These are phyloP conservation scores for Aspergillus texensis DNA, from an alignment of 2,329 filamentous ascomycete genomes.

Conservation along the genomic window DNA sequence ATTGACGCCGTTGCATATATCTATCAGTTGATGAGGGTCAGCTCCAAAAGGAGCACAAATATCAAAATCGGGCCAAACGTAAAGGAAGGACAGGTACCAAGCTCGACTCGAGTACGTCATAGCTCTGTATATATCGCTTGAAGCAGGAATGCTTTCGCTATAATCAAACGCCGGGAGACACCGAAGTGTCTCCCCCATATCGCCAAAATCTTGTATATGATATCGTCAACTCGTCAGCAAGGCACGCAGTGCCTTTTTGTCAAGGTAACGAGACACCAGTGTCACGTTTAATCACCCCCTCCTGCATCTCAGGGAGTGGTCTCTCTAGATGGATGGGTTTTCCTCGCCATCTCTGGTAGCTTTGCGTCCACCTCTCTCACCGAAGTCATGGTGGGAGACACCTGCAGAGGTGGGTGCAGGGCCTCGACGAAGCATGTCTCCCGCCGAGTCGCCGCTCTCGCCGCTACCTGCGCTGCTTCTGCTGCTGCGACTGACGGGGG, in stretches of 20 bases:
- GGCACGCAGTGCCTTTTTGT: constrained; percentile 1
- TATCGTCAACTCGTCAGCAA: constrained; percentile 3
- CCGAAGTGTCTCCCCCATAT: neutral
- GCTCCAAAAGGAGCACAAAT: neutral
- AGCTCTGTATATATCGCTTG: neutral
- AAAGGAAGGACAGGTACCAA: neutral
- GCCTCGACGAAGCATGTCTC: constrained; percentile 23
- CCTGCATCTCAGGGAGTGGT: neutral
- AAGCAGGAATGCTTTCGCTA: neutral
- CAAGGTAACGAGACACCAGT: constrained; percentile 5
- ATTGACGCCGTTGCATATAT: neutral
- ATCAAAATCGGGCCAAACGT: neutral
- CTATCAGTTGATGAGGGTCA: neutral
- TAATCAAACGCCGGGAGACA: constrained; percentile 1
- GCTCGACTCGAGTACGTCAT: neutral
- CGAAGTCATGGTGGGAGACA: constrained; percentile 6
- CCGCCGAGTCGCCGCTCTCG: constrained; percentile 25
- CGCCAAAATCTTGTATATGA: neutral
- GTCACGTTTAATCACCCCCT: neutral
- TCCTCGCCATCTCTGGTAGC: neutral
- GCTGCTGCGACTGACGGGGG: constrained; percentile 29
- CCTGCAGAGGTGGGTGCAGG: constrained; percentile 23
- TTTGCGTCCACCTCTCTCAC: constrained; percentile 2
- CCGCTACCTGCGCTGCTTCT: constrained; percentile 34
- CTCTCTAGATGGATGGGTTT: neutral